These are phyloP conservation scores for Solanum bulbocastanum DNA, from an alignment of 257 asterid genomes.

Conservation along the genomic window DNA sequence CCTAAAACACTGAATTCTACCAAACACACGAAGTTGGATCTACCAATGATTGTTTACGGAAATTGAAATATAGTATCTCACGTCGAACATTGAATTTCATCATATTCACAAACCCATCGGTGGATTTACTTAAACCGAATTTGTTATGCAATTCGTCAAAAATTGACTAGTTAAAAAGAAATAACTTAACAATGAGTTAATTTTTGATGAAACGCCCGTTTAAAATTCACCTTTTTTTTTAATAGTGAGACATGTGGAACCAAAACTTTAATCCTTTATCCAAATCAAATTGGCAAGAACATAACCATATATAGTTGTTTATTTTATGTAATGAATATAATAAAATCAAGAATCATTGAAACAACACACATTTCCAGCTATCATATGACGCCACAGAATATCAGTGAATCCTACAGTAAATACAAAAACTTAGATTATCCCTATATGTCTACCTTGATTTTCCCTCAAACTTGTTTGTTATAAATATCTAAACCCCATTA, in stretches of 20 bases:
- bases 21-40: not conserved
- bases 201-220: not conserved
- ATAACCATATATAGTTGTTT: not conserved
- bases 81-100: not conserved
- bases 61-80: not conserved
- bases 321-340: not conserved
- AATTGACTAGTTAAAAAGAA: not conserved
- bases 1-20: not conserved
- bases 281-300: not conserved
- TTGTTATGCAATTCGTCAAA: not conserved
- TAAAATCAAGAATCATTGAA: not conserved
- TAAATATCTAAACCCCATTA: not conserved
- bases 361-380: slow-evolving; percentile 1
- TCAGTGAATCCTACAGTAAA: not conserved
- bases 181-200: not conserved
- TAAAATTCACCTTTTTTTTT: not conserved
- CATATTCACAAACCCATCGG: too few species aligned
- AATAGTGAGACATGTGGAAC: not conserved
- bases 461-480: not conserved
- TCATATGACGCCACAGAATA: not conserved
- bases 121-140: too few species aligned
- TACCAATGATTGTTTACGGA: not conserved
- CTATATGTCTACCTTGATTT: slow-evolving; percentile 15
- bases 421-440: slow-evolving; percentile 20
- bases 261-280: not conserved